phyloP scores from a whole-genome alignment of 768 basidiomycete genomes.

The Nidularia pulvinata region DNA sequence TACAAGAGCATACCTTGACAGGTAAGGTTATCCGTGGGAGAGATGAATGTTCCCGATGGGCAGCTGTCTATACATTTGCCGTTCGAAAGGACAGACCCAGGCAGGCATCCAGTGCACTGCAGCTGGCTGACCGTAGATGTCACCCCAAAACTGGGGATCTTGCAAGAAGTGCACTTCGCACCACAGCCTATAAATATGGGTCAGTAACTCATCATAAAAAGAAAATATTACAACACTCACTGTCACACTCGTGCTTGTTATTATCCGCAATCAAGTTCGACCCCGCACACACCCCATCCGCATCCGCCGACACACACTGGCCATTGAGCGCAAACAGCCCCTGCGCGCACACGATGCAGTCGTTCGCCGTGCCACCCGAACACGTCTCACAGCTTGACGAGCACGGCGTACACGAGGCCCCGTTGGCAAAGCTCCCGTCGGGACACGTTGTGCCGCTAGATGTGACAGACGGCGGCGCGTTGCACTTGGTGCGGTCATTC shows the following conservation, averaged over 20 bases:
- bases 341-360: constrained; percentile 69
- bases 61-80: constrained; percentile 73
- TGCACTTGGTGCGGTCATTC: constrained; percentile 68
- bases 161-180: constrained; percentile 77
- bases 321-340: constrained; percentile 69
- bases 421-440: constrained; percentile 58
- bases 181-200: constrained; percentile 61
- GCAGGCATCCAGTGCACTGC: constrained; percentile 79
- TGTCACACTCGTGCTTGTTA: constrained; percentile 80
- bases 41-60: constrained; percentile 72
- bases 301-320: constrained; percentile 64
- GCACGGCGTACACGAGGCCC: constrained; percentile 54
- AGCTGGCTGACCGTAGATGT: constrained; percentile 64
- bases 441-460: constrained; percentile 60
- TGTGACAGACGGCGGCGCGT: constrained; percentile 47
- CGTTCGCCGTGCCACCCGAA: constrained; percentile 60
- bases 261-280: constrained; percentile 76
- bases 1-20: constrained; percentile 59
- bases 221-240: constrained; percentile 37
- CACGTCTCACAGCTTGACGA: constrained; percentile 73
- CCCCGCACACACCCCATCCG: constrained; percentile 72
- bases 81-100: constrained; percentile 71
- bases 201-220: neutral
- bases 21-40: constrained; percentile 68
- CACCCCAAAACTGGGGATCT: constrained; percentile 69